Base-by-base conservation (phyloP, 2,329 filamentous ascomycete species). In the Penicillium digitatum region DNA sequence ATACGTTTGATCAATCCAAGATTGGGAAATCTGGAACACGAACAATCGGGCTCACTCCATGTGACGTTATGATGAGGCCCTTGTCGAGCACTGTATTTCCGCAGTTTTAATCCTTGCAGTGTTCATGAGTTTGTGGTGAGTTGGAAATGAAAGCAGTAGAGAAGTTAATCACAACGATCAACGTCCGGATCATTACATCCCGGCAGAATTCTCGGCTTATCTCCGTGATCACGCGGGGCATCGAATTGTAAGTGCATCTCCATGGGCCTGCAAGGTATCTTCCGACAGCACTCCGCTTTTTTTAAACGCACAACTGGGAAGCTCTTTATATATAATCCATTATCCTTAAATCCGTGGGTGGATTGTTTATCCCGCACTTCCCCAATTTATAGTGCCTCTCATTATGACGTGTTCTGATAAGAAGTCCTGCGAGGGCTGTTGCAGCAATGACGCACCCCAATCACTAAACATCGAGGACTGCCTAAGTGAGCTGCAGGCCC, bases 401-500 rank as follows among this genome's bases (percentile, higher is more conserved):
- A 38, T 29, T 48, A 48, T 66, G 64, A 43, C 54, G 35, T 27
- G 60, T 58, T 45, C 56, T 3, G 47, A 51, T 2, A 51, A 63
- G 52, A 59, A 63, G n/a, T 67, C 64, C 46, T 74, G 71, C 32
- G 66, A 70, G 10, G 70, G 66, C 44, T 74, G 71, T 61, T 73
- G 70, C 60, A 64, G 61, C 50, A 55, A 54, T 39, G 57, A 57
- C 18, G 32, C 50, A 37, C 52, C 52, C 7, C 55, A 62, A 39
- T 55, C 63, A 3, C 60, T 72, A 43, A 65, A 72, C 55, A 76
- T 76, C 22, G 74, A 76, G 61, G 74, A 76, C 55, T 74, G 72
- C 58, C 69, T 75, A 43, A 61, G 65, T 45, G 74, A 76, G 57
- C 60, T 76, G 7, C 69, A 70, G 10, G 67, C 73, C 3, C 65